phyloP scores from a whole-genome alignment of 139 green algal species.

The Volvox africanus region DNA sequence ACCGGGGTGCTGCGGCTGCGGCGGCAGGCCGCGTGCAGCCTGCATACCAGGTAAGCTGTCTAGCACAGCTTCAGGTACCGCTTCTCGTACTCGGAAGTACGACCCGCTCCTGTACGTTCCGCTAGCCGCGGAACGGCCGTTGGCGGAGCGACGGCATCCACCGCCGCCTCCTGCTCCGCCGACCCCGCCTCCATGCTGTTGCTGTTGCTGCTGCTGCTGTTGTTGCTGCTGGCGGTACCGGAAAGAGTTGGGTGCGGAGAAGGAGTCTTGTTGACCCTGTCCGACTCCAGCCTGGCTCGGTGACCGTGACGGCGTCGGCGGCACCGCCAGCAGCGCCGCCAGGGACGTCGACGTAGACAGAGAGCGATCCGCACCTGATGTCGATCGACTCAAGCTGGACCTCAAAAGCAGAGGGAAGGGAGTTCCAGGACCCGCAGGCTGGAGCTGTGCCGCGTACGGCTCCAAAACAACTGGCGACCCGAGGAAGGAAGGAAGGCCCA shows the following conservation, averaged over 20 bases:
- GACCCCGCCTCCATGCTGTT: neutral
- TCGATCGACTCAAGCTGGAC: constrained; percentile 13
- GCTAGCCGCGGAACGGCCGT: neutral
- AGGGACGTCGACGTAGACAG: neutral
- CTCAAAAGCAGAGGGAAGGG: neutral
- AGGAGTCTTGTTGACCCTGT: neutral
- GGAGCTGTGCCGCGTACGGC: neutral
- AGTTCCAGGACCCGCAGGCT: neutral
- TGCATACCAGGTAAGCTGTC: neutral
- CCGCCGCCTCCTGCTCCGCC: neutral
- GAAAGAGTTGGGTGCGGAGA: neutral
- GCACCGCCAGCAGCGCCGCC: neutral
- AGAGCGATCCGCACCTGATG: neutral
- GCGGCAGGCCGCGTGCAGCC: neutral
- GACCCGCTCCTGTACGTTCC: constrained; percentile 32
- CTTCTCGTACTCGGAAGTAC: constrained; percentile 41
- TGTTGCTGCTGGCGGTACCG: neutral
- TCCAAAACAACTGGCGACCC: constrained; percentile 16
- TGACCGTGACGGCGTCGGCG: neutral
- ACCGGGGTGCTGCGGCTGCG: constrained; percentile 14
- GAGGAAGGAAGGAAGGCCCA: constrained; percentile 24
- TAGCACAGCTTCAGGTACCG: constrained; percentile 27
- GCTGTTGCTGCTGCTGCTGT: neutral
- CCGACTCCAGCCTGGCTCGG: neutral
- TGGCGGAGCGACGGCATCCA: neutral